These are phyloP conservation scores for Tolypocladium tundrense DNA, from an alignment of 2,329 filamentous ascomycete species.

Conservation along the genomic window DNA sequence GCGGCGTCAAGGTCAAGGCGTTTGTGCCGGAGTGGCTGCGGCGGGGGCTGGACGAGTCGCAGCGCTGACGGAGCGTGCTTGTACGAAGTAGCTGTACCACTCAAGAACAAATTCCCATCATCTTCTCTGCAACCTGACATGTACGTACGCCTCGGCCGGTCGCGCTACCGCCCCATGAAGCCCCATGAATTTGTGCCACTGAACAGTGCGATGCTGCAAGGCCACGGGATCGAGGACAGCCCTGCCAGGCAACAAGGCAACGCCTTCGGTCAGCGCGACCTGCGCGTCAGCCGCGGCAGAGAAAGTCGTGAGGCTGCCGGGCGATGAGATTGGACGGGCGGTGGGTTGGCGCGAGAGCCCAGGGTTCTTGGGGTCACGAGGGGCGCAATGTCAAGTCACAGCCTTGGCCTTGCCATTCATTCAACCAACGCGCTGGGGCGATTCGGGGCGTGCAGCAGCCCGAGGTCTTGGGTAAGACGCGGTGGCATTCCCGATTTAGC, in stretches of 20 bases:
- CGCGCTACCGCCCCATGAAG: no score
- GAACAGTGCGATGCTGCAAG: no score
- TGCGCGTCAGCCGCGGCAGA: not conserved
- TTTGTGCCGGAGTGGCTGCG: slow-evolving; percentile 74
- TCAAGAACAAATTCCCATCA: not conserved
- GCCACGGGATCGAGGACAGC: no score
- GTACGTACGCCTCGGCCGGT: no score
- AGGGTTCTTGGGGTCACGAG: not conserved
- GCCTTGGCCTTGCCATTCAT: not conserved
- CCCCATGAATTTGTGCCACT: not conserved
- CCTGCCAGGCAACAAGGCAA: no score
- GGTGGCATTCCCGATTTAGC: not conserved
- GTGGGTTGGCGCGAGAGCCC: not conserved
- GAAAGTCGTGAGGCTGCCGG: not conserved
- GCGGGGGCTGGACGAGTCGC: slow-evolving; percentile 23
- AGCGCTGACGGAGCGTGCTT: slow-evolving; percentile 6
- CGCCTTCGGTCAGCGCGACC: not conserved
- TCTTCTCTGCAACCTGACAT: not conserved
- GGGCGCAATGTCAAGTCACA: not conserved
- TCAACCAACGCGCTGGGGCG: not conserved
- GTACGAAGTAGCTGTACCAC: not conserved
- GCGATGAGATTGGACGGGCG: not conserved
- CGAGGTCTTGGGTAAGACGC: not conserved
- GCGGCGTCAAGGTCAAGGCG: slow-evolving; percentile 54
- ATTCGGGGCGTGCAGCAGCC: not conserved